Evolutionary conservation across 1,284 basidiomycete species (phyloP), one percentile per base, ranked within the genome.

Genomic region (Trichosporon faecale): DNA sequence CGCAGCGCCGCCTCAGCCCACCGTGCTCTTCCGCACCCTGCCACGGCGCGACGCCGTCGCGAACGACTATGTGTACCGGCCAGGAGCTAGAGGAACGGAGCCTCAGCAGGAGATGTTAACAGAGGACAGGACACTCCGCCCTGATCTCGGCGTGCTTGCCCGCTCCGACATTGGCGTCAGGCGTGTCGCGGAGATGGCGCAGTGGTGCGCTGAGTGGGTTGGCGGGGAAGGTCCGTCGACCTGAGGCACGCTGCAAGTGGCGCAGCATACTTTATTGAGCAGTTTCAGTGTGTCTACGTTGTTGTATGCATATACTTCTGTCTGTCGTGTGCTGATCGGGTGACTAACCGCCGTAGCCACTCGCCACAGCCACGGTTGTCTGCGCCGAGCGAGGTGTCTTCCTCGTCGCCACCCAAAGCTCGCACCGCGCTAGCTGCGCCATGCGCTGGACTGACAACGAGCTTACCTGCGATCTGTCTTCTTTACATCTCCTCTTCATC

Each of bases 121-220:
- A 18, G 72, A 70, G 49, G 72, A 73, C 46, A 64, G 35, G 3
- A 49, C 37, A 14, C 61, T 79, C 29, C 72, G 81, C 21, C 81
- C 81, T 14, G 77, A 81, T 68, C 70, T 82, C 27, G 49, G 21
- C 8, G 68, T 75, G 7, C 68, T 82, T n/a, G 76, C 73, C 7
- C 70, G 78, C 61, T 80, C 78, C 64, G 81, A 81, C 71, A 68
- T 75, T 4, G 78, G 76, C 0, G 66, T 80, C 1, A 73, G 77
- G 37, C 74, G 68, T 49, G 80, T 82, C 0, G 74, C 64, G 8
- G 77, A 78, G 63, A 66, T 77, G 33, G 79, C 75, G 2, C 69
- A 67, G 49, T 82, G 81, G 81, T 81, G 80, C 65, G 80, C 78
- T 1, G 70, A 73, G 12, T 80, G 75, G 75, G 72, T 80, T 1